Evolutionary conservation across 2,329 filamentous ascomycete genomes (phyloP).

Genomic region (Alternaria longipes): DNA sequence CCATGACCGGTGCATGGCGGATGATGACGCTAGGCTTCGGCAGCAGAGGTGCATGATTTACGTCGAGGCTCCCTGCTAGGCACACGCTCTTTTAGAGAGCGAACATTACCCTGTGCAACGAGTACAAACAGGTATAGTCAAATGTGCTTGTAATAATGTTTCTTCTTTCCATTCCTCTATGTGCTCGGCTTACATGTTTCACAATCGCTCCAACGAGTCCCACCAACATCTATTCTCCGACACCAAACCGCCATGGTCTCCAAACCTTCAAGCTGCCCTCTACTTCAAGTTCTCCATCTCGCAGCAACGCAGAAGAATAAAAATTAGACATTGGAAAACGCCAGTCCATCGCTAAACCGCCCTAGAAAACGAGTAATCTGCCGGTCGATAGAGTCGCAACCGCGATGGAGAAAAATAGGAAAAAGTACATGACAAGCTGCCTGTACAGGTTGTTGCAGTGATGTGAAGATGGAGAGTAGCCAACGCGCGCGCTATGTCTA

Average conservation of each 20-base stretch:
- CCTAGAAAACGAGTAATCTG: conserved; percentile 27
- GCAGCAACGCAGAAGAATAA: conserved; percentile 23
- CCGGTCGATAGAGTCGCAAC: conserved; percentile 25
- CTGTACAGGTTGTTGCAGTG: conserved; percentile 18
- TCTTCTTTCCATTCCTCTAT: conserved; percentile 26
- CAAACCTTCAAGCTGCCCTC: conserved; percentile 4
- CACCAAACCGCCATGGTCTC: conserved; percentile 8
- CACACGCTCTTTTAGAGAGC: background rate
- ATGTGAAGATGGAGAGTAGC: conserved; percentile 19
- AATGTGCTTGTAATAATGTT: conserved; percentile 3
- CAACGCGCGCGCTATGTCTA: conserved; percentile 40
- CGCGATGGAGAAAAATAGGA: conserved; percentile 24
- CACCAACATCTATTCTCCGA: background rate
- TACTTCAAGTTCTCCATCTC: conserved; percentile 1
- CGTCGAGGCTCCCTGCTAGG: background rate
- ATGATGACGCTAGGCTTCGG: conserved; percentile 4
- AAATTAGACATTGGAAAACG: conserved; percentile 37
- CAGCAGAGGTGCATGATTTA: background rate
- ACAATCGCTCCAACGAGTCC: conserved; percentile 6
- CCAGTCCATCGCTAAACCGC: conserved; percentile 28
- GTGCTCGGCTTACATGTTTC: conserved; percentile 20
- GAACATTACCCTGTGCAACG: background rate
- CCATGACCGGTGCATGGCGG: background rate
- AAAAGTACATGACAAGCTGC: conserved; percentile 10
- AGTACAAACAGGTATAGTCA: background rate